A percentile compares a stretch with the other conserved stretches of the same genome.
phyloP scores from a whole-genome alignment of 345 rosid genomes.

The Physaria fendleri region DNA sequence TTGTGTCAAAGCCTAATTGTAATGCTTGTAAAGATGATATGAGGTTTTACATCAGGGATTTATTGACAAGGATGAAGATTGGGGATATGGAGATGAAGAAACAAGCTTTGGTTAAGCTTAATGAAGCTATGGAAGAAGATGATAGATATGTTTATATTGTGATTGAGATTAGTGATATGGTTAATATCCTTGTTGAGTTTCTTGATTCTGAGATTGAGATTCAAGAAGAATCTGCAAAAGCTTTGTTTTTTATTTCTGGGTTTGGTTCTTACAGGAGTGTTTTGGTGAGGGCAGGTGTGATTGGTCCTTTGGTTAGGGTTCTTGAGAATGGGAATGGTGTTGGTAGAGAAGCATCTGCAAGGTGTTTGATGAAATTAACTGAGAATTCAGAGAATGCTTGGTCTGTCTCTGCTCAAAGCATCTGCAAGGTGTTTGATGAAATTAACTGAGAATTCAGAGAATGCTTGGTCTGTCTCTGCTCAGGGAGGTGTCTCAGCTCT shows the following conservation, averaged over 20 bases:
- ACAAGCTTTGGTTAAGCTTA: conserved; percentile 58
- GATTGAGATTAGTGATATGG: conserved; percentile 46
- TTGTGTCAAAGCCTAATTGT: conserved; percentile 64
- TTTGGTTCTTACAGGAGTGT: conserved; percentile 44
- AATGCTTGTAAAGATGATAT: conserved; percentile 72
- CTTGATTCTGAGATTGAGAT: conserved; percentile 55
- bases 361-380: conserved; percentile 60
- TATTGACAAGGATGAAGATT: conserved; percentile 83
- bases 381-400: conserved; percentile 86
- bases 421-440: conserved; percentile 57
- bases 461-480: conserved; percentile 93
- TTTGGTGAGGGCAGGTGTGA: conserved; percentile 56
- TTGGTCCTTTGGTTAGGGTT: conserved; percentile 65
- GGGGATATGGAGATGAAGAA: conserved; percentile 82
- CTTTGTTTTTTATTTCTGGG: conserved; percentile 49
- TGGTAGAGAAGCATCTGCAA: conserved; percentile 52
- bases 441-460: conserved; percentile 72
- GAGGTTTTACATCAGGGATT: conserved; percentile 76
- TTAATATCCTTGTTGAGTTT: conserved; percentile 45
- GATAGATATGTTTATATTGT: conserved; percentile 52
- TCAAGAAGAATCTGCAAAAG: conserved; percentile 61
- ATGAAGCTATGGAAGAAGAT: conserved; percentile 53
- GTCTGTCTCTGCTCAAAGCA: conserved; percentile 81
- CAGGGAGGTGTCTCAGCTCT: conserved; percentile 90
- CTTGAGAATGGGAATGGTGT: conserved; percentile 49